Evolutionary conservation across 345 rosid species (phyloP).

Genomic region (Psidium guajava): DNA sequence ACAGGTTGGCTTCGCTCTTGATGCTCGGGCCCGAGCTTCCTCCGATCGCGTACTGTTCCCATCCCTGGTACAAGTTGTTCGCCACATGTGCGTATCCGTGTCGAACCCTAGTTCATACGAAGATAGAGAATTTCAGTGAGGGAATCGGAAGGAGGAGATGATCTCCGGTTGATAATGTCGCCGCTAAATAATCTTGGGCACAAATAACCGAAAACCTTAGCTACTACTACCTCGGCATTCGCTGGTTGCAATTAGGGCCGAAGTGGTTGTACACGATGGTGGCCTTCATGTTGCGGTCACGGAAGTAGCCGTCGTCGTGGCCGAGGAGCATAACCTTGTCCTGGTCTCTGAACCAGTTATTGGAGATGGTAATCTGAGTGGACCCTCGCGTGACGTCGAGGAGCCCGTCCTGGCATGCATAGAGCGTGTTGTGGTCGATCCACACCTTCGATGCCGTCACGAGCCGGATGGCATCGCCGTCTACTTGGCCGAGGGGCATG

Average conservation of each 20-base stretch:
- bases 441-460: conserved; percentile 52
- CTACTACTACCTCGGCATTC: conserved; percentile 54
- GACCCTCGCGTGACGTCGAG: conserved; percentile 60
- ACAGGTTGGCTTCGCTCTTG: conserved; percentile 64
- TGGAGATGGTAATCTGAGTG: conserved; percentile 44
- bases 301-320: conserved; percentile 50
- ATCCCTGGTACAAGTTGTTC: conserved; percentile 69
- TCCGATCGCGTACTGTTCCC: conserved; percentile 77
- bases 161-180: neutral
- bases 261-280: conserved; percentile 67
- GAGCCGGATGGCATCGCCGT: conserved; percentile 63
- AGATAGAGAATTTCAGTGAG: neutral
- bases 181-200: neutral
- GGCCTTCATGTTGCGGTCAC: conserved; percentile 57
- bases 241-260: conserved; percentile 76
- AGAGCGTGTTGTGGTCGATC: conserved; percentile 73
- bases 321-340: conserved; percentile 88
- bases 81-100: conserved; percentile 67
- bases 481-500: conserved; percentile 35
- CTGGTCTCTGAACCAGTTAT: conserved; percentile 70
- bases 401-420: conserved; percentile 51
- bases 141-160: neutral
- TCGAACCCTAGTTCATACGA: conserved; percentile 28
- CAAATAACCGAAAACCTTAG: neutral
- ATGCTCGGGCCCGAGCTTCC: conserved; percentile 77